phyloP scores from a whole-genome alignment of 2,329 filamentous ascomycete genomes.

The Magnaporthales sp. region DNA sequence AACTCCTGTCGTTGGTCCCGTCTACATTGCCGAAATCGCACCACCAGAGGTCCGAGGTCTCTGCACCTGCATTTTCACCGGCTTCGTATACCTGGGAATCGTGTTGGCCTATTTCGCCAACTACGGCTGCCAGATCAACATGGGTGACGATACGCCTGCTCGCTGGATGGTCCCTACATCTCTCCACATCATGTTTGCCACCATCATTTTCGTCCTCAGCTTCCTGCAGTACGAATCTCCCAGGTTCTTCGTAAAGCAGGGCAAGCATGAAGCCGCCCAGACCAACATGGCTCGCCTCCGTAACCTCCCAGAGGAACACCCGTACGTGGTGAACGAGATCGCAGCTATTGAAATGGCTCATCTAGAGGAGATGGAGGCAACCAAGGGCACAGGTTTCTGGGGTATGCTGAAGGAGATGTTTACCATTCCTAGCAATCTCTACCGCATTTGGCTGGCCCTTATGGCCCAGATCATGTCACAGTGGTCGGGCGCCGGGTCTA shows the following conservation, averaged over 20 bases:
- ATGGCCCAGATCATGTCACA: conserved; percentile 63
- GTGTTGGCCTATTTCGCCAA: conserved; percentile 70
- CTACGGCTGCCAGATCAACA: conserved; percentile 44
- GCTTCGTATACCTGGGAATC: conserved; percentile 65
- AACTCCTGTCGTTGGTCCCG: conserved; percentile 27
- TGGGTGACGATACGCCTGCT: conserved; percentile 32
- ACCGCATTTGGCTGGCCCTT: conserved; percentile 58
- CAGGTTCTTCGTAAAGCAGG: conserved; percentile 58
- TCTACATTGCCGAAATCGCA: conserved; percentile 64
- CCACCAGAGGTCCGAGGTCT: conserved; percentile 61
- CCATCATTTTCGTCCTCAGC: conserved; percentile 58
- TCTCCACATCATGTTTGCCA: conserved; percentile 68
- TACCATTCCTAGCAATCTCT: conserved; percentile 58
- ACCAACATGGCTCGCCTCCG: conserved; percentile 46
- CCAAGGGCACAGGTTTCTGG: conserved; percentile 51
- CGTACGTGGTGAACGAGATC: conserved; percentile 53
- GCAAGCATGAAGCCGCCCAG: conserved; percentile 47
- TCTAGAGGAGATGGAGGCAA: conserved; percentile 63
- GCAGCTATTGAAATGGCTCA: conserved; percentile 55
- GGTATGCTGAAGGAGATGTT: conserved; percentile 62
- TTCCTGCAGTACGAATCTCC: conserved; percentile 62
- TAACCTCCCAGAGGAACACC: conserved; percentile 45
- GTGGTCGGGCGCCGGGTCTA: conserved; percentile 62
- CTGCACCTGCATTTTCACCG: conserved; percentile 60
- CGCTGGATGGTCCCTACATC: conserved; percentile 57